Percentiles rank a stretch among this genome's conserved stretches.
Conservation (phyloP, 2,329 filamentous ascomycete genomes). For the Aspergillus bombycis region DNA sequence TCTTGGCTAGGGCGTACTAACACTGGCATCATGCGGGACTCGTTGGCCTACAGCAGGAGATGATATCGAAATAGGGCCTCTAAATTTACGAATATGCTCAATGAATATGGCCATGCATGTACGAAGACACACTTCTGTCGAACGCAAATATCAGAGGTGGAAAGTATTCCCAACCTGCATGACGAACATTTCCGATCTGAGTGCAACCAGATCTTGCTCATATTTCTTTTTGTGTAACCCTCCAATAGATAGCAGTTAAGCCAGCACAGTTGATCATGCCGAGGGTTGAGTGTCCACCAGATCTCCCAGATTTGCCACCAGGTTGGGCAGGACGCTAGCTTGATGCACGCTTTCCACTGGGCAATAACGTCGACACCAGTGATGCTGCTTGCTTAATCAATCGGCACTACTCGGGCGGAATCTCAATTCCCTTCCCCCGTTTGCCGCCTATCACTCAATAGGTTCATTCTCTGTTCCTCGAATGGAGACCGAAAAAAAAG, state of each 20-base stretch:
- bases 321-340: background rate
- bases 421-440: background rate
- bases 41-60: background rate
- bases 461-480: background rate
- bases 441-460: background rate
- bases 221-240: background rate
- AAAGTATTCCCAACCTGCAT: background rate
- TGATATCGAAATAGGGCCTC: background rate
- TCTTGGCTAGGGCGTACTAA: background rate
- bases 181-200: conserved; percentile 1
- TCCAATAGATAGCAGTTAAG: background rate
- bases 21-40: background rate
- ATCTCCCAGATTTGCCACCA: background rate
- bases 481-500: background rate
- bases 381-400: background rate
- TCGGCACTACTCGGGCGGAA: background rate
- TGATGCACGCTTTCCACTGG: background rate
- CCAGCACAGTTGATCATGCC: background rate
- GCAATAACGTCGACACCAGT: background rate
- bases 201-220: background rate
- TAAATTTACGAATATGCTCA: background rate
- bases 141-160: background rate
- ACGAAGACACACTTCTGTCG: no score
- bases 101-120: background rate
- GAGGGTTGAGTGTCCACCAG: background rate